Percentiles rank a stretch among this genome's conserved stretches.
These are phyloP conservation scores for Globisporangium rhizosaccharum DNA, from an alignment of 352 stramenopile genomes.

Conservation along the genomic window DNA sequence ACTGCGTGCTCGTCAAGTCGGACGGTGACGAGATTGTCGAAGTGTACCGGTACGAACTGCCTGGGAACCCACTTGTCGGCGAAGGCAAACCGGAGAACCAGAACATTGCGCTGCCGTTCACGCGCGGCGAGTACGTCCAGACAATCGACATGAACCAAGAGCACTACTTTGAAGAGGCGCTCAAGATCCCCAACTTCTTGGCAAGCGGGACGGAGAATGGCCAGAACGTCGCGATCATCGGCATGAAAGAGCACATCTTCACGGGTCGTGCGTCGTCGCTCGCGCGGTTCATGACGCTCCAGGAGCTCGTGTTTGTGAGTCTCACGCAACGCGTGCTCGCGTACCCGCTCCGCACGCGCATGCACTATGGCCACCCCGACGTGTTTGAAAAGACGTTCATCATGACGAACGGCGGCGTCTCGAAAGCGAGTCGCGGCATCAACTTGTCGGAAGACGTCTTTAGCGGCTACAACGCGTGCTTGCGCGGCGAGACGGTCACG, in stretches of 20 bases:
- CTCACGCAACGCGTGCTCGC: slow-evolving; percentile 80
- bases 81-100: slow-evolving; percentile 88
- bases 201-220: slow-evolving; percentile 63
- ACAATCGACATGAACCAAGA: slow-evolving; percentile 92
- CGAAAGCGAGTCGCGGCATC: slow-evolving; percentile 85
- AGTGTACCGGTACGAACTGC: slow-evolving; percentile 84
- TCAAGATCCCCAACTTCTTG: slow-evolving; percentile 88
- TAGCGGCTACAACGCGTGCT: slow-evolving; percentile 75
- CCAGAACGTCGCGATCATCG: slow-evolving; percentile 76
- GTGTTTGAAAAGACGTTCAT: slow-evolving; percentile 87
- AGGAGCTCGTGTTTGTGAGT: slow-evolving; percentile 87
- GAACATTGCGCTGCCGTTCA: slow-evolving; percentile 84
- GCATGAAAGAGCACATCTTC: slow-evolving; percentile 89
- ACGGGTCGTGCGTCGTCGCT: slow-evolving; percentile 79
- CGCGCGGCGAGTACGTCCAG: slow-evolving; percentile 81
- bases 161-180: slow-evolving; percentile 85
- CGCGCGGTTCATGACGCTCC: slow-evolving; percentile 84
- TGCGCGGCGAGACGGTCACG: slow-evolving; percentile 73
- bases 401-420: slow-evolving; percentile 82
- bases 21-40: slow-evolving; percentile 84
- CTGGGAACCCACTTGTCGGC: slow-evolving; percentile 74
- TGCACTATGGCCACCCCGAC: slow-evolving; percentile 88
- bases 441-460: slow-evolving; percentile 90
- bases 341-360: slow-evolving; percentile 64
- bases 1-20: slow-evolving; percentile 80